Evolutionary conservation across 164 flowering plant genomes (phyloP).

Genomic region (Vitis rotundifolia): DNA sequence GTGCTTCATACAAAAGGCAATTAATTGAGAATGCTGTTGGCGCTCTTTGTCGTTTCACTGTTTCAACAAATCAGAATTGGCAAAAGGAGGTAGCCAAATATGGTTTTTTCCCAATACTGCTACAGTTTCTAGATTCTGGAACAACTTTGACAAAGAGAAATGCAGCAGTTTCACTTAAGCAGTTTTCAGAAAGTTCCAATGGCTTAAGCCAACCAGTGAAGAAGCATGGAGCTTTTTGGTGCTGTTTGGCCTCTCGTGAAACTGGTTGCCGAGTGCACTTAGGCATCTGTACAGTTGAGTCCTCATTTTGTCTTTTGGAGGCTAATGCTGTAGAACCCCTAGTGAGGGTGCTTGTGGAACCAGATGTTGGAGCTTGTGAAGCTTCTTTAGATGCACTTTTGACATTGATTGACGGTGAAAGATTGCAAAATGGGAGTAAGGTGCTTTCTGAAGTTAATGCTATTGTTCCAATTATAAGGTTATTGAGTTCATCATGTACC

Average conservation of each 20-base stretch:
- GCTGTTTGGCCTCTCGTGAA: constrained; percentile 40
- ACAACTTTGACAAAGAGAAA: constrained; percentile 36
- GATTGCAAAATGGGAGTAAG: constrained; percentile 47
- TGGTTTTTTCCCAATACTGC: constrained; percentile 44
- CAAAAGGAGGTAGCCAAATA: constrained; percentile 49
- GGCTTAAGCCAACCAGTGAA: constrained; percentile 34
- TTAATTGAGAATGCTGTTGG: constrained; percentile 47
- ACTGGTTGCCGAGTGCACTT: constrained; percentile 49
- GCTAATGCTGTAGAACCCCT: constrained; percentile 55
- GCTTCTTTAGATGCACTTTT: constrained; percentile 53
- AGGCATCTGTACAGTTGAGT: constrained; percentile 54
- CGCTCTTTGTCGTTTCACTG: constrained; percentile 50
- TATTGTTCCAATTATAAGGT: constrained; percentile 40
- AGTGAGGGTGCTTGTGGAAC: constrained; percentile 38
- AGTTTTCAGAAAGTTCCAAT: constrained; percentile 45
- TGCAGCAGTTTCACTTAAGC: constrained; percentile 53
- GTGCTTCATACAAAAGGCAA: constrained; percentile 20
- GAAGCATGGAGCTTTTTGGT: constrained; percentile 33
- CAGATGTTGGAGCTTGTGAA: constrained; percentile 38
- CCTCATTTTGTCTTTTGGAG: constrained; percentile 60
- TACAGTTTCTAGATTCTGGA: constrained; percentile 45
- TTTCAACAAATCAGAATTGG: constrained; percentile 37
- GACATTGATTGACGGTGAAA: constrained; percentile 52
- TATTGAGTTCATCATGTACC: constrained; percentile 33
- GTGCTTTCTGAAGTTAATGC: constrained; percentile 49